phyloP scores from a whole-genome alignment of 768 basidiomycete genomes.

The Phlebiopsis gigantea region DNA sequence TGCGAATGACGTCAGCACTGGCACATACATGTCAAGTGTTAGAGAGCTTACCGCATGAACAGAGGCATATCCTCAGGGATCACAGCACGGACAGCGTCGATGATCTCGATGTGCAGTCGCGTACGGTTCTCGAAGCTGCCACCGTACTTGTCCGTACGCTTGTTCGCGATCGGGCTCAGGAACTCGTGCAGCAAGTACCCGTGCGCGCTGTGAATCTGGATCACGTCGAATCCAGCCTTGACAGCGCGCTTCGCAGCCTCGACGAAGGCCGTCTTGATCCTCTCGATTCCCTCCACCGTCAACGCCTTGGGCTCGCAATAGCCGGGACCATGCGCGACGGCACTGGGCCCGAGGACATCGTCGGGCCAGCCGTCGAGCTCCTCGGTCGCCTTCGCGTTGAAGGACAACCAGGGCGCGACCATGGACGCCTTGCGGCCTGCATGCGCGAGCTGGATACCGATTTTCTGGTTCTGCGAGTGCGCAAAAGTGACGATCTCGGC shows the following conservation, averaged over 20 bases:
- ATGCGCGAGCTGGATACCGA: slow-evolving; percentile 73
- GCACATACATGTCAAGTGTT: background rate
- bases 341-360: slow-evolving; percentile 16
- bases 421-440: slow-evolving; percentile 73
- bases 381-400: slow-evolving; percentile 29
- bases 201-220: slow-evolving; percentile 27
- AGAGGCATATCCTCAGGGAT: slow-evolving; percentile 63
- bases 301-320: slow-evolving; percentile 15
- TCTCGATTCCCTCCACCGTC: slow-evolving; percentile 23
- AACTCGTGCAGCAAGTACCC: slow-evolving; percentile 34
- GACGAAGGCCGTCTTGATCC: slow-evolving; percentile 24
- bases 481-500: slow-evolving; percentile 55
- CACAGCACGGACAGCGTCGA: slow-evolving; percentile 44
- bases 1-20: slow-evolving; percentile 14
- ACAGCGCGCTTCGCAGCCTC: slow-evolving; percentile 34
- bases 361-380: slow-evolving; percentile 37
- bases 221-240: slow-evolving; percentile 27
- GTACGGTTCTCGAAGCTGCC: slow-evolving; percentile 41
- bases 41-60: slow-evolving; percentile 52
- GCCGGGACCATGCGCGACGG: slow-evolving; percentile 5
- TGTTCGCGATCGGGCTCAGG: slow-evolving; percentile 30
- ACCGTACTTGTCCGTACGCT: slow-evolving; percentile 41
- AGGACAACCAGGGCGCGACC: slow-evolving; percentile 53
- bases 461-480: slow-evolving; percentile 63
- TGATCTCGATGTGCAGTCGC: slow-evolving; percentile 34